phyloP scores from a whole-genome alignment of 345 rosid genomes.

The Corchorus olitorius region DNA sequence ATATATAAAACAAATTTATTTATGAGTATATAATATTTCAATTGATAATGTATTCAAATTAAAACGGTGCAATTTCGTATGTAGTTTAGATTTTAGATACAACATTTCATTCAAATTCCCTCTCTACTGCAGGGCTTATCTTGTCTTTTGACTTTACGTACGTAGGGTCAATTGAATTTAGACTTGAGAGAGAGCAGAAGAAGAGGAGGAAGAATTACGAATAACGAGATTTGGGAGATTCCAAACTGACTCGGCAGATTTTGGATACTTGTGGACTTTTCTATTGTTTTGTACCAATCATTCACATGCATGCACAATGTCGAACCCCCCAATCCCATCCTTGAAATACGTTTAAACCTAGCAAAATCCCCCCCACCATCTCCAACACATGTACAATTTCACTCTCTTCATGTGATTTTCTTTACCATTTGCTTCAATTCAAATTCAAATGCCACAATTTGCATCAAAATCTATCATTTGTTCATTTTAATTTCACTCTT shows the following conservation, averaged over 20 bases:
- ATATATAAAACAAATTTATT: too few species aligned
- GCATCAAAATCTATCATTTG: too few species aligned
- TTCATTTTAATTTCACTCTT: too few species aligned
- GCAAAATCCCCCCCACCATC: not conserved
- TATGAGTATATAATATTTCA: too few species aligned
- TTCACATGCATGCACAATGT: conserved; percentile 26
- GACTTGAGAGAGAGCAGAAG: not conserved
- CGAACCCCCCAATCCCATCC: not conserved
- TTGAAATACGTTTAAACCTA: not conserved
- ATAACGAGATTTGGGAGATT: not conserved
- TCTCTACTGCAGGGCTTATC: not conserved
- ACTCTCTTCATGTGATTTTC: too few species aligned
- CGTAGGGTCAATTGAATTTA: too few species aligned
- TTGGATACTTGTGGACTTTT: not conserved
- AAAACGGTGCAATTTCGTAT: not conserved
- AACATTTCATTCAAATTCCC: not conserved
- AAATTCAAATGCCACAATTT: not conserved
- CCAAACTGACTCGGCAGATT: not conserved
- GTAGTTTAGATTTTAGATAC: too few species aligned
- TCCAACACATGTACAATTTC: not conserved
- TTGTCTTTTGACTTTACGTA: conserved; percentile 10
- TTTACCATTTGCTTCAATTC: too few species aligned
- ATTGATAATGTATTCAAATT: too few species aligned
- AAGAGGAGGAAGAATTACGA: not conserved
- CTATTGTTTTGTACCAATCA: not conserved